phyloP scores from a whole-genome alignment of 345 rosid genomes.

The rapeseed (Brassica napus) region DNA sequence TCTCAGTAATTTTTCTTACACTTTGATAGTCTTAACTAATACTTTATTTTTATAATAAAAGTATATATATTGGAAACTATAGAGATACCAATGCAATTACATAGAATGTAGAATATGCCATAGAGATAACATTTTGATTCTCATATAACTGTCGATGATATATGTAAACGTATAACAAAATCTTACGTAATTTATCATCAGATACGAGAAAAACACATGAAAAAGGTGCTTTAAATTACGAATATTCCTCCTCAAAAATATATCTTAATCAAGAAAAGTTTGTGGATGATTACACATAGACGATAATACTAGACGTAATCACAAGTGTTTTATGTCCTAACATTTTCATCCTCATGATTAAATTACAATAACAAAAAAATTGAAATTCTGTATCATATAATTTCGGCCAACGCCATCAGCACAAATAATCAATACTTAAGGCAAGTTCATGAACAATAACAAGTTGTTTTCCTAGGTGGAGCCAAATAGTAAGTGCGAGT shows the following conservation, averaged over 20 bases:
- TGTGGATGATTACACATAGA: conserved; percentile 34
- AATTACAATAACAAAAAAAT: not conserved
- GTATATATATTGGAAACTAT: not conserved
- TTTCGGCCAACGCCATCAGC: conserved; percentile 19
- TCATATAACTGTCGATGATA: not conserved
- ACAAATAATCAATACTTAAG: not conserved
- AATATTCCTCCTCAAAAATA: conserved; percentile 11
- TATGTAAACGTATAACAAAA: conserved; percentile 8
- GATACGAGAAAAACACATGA: conserved; percentile 29
- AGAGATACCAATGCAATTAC: not conserved
- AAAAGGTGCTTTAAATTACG: conserved; percentile 33
- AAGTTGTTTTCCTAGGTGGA: conserved; percentile 21
- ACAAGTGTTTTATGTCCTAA: not conserved
- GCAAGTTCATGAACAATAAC: conserved; percentile 28
- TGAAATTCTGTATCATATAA: not conserved
- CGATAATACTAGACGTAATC: conserved; percentile 27
- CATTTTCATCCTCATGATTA: conserved; percentile 22
- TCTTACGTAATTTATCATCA: conserved; percentile 18
- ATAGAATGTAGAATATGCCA: conserved; percentile 35
- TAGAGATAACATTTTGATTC: conserved; percentile 6
- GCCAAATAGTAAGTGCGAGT: conserved; percentile 1
- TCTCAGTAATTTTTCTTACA: not conserved
- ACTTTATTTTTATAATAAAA: not conserved
- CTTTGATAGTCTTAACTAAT: not conserved
- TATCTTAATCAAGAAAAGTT: conserved; percentile 30